Evolutionary conservation across 2,329 filamentous ascomycete species (phyloP).

Genomic region (Dactylellina parvicollis): DNA sequence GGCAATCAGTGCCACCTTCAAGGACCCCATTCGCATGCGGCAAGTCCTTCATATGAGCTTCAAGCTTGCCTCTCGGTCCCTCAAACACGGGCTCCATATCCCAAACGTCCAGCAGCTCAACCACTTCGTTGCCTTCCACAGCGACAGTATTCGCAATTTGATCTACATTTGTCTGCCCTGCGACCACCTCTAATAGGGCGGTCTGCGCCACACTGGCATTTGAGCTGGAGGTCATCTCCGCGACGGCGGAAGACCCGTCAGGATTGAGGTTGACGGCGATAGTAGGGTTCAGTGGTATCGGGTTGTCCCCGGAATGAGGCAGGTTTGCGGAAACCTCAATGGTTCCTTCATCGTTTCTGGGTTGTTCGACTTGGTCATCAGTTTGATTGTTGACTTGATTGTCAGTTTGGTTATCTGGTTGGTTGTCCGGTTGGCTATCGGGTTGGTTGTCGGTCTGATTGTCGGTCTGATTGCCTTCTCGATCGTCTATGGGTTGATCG

Average conservation of each 20-base stretch:
- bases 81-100: conserved; percentile 18
- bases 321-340: not conserved
- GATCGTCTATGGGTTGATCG: not conserved
- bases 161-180: not conserved
- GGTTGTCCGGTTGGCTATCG: not conserved
- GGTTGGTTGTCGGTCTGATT: not conserved
- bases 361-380: not conserved
- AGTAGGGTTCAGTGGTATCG: not conserved
- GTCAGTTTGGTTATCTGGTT: not conserved
- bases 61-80: conserved; percentile 18
- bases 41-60: conserved; percentile 3
- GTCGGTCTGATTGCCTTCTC: not conserved
- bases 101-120: not conserved
- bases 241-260: not conserved
- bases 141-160: conserved; percentile 7
- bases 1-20: conserved; percentile 11
- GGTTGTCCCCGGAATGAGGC: not conserved
- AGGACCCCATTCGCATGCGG: conserved; percentile 13
- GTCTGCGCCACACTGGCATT: conserved; percentile 1
- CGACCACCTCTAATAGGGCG: not conserved
- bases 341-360: not conserved
- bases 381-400: not conserved
- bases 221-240: not conserved
- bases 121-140: not conserved
- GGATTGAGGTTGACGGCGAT: not conserved